phyloP scores from a whole-genome alignment of 352 stramenopile species.

The Pythium graminicola region DNA sequence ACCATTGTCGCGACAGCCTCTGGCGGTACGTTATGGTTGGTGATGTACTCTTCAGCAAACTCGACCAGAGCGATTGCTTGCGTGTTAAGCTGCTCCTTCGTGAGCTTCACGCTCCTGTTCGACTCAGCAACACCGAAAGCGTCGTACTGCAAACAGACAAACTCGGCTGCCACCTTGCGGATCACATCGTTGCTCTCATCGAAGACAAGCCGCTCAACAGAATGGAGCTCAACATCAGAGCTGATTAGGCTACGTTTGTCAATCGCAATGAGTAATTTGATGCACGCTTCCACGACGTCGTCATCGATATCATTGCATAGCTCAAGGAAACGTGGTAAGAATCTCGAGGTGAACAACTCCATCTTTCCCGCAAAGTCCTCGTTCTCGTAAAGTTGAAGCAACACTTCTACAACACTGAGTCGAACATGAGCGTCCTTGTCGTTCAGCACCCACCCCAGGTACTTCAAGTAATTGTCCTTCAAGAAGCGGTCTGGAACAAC shows the following conservation, averaged over 20 bases:
- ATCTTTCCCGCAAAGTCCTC: constrained; percentile 56
- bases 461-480: constrained; percentile 94
- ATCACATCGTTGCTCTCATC: constrained; percentile 62
- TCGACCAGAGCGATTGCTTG: constrained; percentile 86
- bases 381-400: constrained; percentile 81
- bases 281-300: constrained; percentile 55
- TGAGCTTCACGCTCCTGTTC: constrained; percentile 54
- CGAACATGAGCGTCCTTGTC: constrained; percentile 87
- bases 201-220: constrained; percentile 80
- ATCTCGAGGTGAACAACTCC: constrained; percentile 74
- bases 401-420: constrained; percentile 68
- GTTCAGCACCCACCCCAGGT: constrained; percentile 93
- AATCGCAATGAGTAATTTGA: constrained; percentile 70
- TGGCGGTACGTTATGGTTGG: constrained; percentile 52
- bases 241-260: constrained; percentile 80
- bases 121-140: constrained; percentile 75
- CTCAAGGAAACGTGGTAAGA: constrained; percentile 70
- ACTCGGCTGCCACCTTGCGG: constrained; percentile 73
- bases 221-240: constrained; percentile 65
- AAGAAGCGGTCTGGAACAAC: constrained; percentile 88
- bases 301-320: constrained; percentile 79
- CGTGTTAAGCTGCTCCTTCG: constrained; percentile 76
- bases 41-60: constrained; percentile 83
- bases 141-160: constrained; percentile 85
- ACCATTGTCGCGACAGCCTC: constrained; percentile 69